Conservation (phyloP, 495 filamentous ascomycete genomes). For the Daldinia concentrica region DNA sequence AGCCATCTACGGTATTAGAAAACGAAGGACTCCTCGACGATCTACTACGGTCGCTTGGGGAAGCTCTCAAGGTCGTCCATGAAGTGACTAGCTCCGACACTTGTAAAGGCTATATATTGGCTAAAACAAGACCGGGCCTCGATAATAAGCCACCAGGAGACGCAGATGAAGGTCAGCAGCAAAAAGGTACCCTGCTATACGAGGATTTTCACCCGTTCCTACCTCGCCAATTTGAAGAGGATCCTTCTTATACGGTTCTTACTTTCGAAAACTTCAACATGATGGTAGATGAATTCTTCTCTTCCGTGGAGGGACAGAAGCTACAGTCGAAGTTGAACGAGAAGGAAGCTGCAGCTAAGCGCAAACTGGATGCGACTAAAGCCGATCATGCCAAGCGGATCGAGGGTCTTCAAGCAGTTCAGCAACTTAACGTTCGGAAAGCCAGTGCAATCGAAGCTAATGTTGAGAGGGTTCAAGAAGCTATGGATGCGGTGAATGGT, state of each 20-base stretch:
- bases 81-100: slow-evolving; percentile 66
- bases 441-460: slow-evolving; percentile 91
- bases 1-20: slow-evolving; percentile 72
- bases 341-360: slow-evolving; percentile 79
- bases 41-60: slow-evolving; percentile 70
- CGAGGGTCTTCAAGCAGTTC: slow-evolving; percentile 78
- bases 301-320: slow-evolving; percentile 92
- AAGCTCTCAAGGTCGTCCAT: slow-evolving; percentile 71
- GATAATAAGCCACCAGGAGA: slow-evolving; percentile 48
- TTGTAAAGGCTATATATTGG: slow-evolving; percentile 87
- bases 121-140: slow-evolving; percentile 63
- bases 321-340: slow-evolving; percentile 84
- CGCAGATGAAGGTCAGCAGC: slow-evolving; percentile 48
- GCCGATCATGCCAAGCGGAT: slow-evolving; percentile 85
- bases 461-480: slow-evolving; percentile 86
- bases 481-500: slow-evolving; percentile 88
- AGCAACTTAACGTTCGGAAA: slow-evolving; percentile 86
- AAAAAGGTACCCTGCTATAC: slow-evolving; percentile 70
- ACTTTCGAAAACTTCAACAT: slow-evolving; percentile 87
- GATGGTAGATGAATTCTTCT: slow-evolving; percentile 96
- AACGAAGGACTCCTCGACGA: slow-evolving; percentile 69
- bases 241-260: slow-evolving; percentile 69
- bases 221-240: slow-evolving; percentile 81
- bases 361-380: slow-evolving; percentile 81
- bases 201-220: slow-evolving; percentile 96